phyloP scores from a whole-genome alignment of 1,139 yeast genomes.

The Candida pseudocylindracea region DNA sequence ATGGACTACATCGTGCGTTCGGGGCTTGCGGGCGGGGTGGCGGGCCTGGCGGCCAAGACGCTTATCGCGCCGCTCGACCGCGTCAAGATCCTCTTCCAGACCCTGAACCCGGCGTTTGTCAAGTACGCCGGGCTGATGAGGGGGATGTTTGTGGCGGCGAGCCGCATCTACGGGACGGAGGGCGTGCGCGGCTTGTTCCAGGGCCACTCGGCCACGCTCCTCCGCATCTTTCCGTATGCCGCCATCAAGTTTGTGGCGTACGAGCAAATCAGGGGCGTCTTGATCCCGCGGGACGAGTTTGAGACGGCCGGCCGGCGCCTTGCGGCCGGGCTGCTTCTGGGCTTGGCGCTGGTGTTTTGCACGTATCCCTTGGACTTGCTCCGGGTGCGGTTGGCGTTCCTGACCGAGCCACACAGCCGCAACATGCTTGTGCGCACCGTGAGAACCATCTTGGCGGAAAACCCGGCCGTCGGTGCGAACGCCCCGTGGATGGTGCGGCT shows the following conservation, averaged over 20 bases:
- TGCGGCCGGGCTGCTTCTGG: slow-evolving; percentile 77
- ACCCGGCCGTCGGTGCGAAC: slow-evolving; percentile 5
- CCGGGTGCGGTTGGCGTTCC: slow-evolving; percentile 81
- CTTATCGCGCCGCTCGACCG: slow-evolving; percentile 90
- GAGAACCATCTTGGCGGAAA: slow-evolving; percentile 31
- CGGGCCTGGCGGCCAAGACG: slow-evolving; percentile 91
- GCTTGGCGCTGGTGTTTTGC: slow-evolving; percentile 66
- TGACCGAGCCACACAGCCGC: slow-evolving; percentile 20
- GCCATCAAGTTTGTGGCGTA: slow-evolving; percentile 95
- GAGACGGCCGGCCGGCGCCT: slow-evolving; percentile 72
- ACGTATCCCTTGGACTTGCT: slow-evolving; percentile 87
- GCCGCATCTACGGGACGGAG: slow-evolving; percentile 39
- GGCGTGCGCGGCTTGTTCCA: slow-evolving; percentile 77
- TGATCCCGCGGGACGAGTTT: slow-evolving; percentile 51
- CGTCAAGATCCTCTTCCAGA: slow-evolving; percentile 84
- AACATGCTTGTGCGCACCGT: slow-evolving; percentile 23
- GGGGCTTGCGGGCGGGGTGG: slow-evolving; percentile 88
- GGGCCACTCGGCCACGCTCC: slow-evolving; percentile 84
- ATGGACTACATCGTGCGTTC: slow-evolving; percentile 60
- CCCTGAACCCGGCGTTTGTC: slow-evolving; percentile 74
- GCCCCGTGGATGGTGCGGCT: slow-evolving; percentile 16
- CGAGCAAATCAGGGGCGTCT: slow-evolving; percentile 65
- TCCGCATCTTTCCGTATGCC: slow-evolving; percentile 90
- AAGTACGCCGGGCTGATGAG: slow-evolving; percentile 60
- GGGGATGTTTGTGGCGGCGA: slow-evolving; percentile 59